Evolutionary conservation across 768 basidiomycete species (phyloP).

Genomic region (Tremella fuciformis): DNA sequence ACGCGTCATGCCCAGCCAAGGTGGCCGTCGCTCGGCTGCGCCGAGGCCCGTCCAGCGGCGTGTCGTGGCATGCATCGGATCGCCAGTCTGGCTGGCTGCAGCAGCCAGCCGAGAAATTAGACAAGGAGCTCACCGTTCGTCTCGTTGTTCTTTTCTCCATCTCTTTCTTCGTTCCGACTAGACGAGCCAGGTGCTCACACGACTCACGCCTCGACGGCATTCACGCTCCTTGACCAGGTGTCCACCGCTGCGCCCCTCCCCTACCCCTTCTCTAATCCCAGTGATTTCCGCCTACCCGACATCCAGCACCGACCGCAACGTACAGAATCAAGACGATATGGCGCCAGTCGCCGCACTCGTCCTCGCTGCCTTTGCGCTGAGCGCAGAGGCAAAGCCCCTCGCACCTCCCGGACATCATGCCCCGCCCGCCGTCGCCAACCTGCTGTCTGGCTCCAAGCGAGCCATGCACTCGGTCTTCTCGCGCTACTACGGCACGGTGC

Average conservation of each 20-base stretch:
- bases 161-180: constrained; percentile 15
- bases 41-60: neutral
- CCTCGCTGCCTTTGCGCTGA: constrained; percentile 21
- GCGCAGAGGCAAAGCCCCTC: constrained; percentile 37
- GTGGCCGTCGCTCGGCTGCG: no score
- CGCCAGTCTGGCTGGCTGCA: no score
- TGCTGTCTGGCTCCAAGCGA: constrained; percentile 30
- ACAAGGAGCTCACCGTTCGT: neutral
- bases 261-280: constrained; percentile 4
- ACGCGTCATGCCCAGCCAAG: constrained; percentile 4
- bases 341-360: constrained; percentile 44
- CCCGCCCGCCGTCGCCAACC: constrained; percentile 39
- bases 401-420: constrained; percentile 46
- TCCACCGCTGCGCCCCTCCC: constrained; percentile 3
- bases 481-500: constrained; percentile 39
- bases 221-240: constrained; percentile 26
- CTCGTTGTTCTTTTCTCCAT: constrained; percentile 4
- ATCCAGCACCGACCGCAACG: neutral
- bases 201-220: constrained; percentile 47
- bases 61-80: no score
- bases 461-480: constrained; percentile 21
- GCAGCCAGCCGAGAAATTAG: no score
- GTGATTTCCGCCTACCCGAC: neutral
- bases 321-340: constrained; percentile 27
- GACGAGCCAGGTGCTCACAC: constrained; percentile 45